These are phyloP conservation scores for Phylloporus arenicola DNA, from an alignment of 768 basidiomycete species.

Conservation along the genomic window DNA sequence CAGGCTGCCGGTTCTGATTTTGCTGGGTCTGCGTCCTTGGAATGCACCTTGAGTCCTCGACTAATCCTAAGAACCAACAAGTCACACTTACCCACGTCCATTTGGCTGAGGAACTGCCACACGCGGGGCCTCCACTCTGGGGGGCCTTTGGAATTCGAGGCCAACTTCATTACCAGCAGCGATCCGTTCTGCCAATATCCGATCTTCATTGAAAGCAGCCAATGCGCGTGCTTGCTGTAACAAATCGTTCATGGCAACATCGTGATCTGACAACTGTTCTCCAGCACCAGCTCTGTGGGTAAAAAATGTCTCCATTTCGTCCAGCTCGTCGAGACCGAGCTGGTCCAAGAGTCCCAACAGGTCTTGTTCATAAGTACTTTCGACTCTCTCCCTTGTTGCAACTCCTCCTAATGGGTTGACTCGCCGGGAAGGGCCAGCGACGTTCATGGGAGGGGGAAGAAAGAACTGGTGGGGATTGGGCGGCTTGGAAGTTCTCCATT, in stretches of 20 bases:
- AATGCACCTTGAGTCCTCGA: neutral
- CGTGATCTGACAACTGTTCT: conserved; percentile 15
- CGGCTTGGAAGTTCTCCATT: neutral
- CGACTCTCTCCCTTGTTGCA: conserved; percentile 8
- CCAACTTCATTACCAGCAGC: conserved; percentile 8
- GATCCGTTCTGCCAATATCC: conserved; percentile 17
- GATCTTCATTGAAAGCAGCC: conserved; percentile 17
- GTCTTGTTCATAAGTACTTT: conserved; percentile 26
- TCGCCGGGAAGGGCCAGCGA: conserved; percentile 23
- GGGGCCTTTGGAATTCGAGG: neutral
- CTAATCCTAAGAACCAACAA: neutral
- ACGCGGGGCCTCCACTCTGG: neutral
- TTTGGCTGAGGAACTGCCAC: neutral
- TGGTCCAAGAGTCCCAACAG: conserved; percentile 16
- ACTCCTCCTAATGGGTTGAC: neutral
- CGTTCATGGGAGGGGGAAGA: conserved; percentile 20
- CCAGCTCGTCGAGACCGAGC: conserved; percentile 16
- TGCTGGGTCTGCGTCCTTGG: conserved; percentile 4
- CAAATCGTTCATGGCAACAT: conserved; percentile 23
- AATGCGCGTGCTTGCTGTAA: conserved; percentile 23
- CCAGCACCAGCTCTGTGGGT: conserved; percentile 3
- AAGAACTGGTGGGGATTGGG: conserved; percentile 2
- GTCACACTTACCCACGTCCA: neutral
- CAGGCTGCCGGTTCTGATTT: conserved; percentile 1
- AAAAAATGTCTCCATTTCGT: conserved; percentile 16